Conservation (phyloP, 768 basidiomycete species). For the Dendrothele bispora region DNA sequence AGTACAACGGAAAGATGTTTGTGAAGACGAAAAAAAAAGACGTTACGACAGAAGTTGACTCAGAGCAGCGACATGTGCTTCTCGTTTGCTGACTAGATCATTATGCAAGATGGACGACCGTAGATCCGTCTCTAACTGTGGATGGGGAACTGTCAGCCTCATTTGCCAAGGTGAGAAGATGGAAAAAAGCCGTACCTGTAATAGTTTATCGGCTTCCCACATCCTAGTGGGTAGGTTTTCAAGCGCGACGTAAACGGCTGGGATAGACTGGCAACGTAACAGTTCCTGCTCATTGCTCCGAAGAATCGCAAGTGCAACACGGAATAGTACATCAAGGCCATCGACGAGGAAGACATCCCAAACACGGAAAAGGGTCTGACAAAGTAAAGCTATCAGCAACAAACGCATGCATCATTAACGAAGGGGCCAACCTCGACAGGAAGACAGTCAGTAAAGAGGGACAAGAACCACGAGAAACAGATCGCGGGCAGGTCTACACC, state of each 20-base stretch:
- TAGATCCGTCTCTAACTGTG: constrained; percentile 58
- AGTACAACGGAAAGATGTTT: no score
- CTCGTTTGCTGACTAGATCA: constrained; percentile 57
- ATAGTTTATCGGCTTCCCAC: constrained; percentile 90
- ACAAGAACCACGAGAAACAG: constrained; percentile 98
- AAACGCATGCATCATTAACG: not conserved
- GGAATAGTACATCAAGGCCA: constrained; percentile 87
- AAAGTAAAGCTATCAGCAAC: constrained; percentile 5
- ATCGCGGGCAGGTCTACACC: constrained; percentile 92
- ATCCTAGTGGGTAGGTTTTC: constrained; percentile 89
- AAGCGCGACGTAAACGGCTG: constrained; percentile 86
- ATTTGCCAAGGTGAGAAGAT: not conserved
- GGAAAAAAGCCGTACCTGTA: constrained; percentile 61
- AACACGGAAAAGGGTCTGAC: constrained; percentile 86
- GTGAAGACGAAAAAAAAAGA: no score
- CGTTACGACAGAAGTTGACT: constrained; percentile 38
- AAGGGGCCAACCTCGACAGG: constrained; percentile 77
- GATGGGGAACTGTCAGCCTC: not conserved
- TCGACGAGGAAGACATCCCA: constrained; percentile 97
- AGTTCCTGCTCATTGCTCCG: constrained; percentile 84
- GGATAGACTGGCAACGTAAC: constrained; percentile 78
- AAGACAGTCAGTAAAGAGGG: constrained; percentile 92
- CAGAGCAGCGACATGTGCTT: constrained; percentile 49
- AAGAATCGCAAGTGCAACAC: constrained; percentile 86
- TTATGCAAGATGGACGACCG: constrained; percentile 49